Evolutionary conservation across 2,329 filamentous ascomycete species (phyloP).

Genomic region (Penicillium sp.): DNA sequence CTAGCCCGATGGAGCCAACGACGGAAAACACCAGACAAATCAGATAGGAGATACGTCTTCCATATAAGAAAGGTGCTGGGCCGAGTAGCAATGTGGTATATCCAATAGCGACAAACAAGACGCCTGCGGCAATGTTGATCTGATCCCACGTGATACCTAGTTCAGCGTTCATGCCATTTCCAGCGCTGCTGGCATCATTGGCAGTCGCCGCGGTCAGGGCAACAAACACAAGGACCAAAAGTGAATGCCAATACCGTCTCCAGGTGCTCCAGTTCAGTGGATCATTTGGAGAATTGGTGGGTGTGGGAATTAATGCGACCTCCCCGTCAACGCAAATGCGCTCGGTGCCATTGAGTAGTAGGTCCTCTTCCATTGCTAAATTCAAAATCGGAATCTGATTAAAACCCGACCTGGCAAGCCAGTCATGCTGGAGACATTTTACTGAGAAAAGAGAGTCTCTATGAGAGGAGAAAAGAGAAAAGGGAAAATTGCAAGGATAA

Average conservation of each 20-base stretch:
- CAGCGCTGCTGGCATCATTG: slow-evolving; percentile 55
- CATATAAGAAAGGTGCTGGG: slow-evolving; percentile 55
- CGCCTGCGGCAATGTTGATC: slow-evolving; percentile 58
- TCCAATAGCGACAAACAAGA: slow-evolving; percentile 56
- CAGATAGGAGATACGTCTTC: slow-evolving; percentile 55
- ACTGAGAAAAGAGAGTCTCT: not conserved
- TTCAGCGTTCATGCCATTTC: slow-evolving; percentile 51
- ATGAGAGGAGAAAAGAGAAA: not conserved
- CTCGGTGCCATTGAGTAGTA: slow-evolving; percentile 26
- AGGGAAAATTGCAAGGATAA: not conserved
- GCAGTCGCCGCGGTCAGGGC: slow-evolving; percentile 56
- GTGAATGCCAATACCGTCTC: slow-evolving; percentile 53
- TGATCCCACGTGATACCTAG: slow-evolving; percentile 52
- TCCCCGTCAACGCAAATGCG: slow-evolving; percentile 36
- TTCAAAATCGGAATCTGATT: slow-evolving; percentile 5
- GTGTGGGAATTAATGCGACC: slow-evolving; percentile 54
- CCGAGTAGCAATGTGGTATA: slow-evolving; percentile 56
- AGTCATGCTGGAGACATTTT: slow-evolving; percentile 9
- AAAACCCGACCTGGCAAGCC: not conserved
- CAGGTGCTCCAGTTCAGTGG: slow-evolving; percentile 52
- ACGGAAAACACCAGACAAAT: slow-evolving; percentile 52
- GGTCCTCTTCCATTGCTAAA: slow-evolving; percentile 14
- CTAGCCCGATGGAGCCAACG: slow-evolving; percentile 56
- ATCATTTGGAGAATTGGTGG: slow-evolving; percentile 54
- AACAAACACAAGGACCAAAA: slow-evolving; percentile 54